These are phyloP conservation scores for Mimosa bimucronata DNA, from an alignment of 306 rosid genomes.

Conservation along the genomic window DNA sequence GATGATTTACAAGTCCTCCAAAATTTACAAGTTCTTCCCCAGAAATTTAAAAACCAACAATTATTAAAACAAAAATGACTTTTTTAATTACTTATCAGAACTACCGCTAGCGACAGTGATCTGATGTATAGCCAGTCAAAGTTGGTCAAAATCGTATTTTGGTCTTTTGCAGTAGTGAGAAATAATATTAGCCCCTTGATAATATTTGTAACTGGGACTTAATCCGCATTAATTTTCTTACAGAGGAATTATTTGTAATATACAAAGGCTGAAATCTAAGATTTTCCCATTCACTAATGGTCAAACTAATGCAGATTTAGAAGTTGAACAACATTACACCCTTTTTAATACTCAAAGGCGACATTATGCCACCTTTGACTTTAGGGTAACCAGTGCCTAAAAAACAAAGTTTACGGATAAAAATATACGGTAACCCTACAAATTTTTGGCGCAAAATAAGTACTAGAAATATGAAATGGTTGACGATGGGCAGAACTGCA, in stretches of 20 bases:
- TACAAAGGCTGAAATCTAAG: background rate
- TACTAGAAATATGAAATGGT: conserved; percentile 11
- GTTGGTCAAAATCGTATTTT: too few relatives aligned
- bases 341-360: background rate
- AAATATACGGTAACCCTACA: background rate
- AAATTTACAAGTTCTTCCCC: too few relatives aligned
- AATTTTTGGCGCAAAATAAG: conserved; percentile 17
- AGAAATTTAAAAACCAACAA: too few relatives aligned
- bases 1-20: too few relatives aligned
- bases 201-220: background rate
- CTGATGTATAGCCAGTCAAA: too few relatives aligned
- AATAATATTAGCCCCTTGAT: background rate
- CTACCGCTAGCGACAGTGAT: too few relatives aligned
- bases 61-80: too few relatives aligned
- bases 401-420: background rate
- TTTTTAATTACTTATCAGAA: too few relatives aligned
- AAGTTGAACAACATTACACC: background rate
- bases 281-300: background rate
- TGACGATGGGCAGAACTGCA: background rate
- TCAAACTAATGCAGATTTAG: background rate
- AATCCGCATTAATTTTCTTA: background rate
- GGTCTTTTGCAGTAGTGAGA: too few relatives aligned
- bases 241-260: too few relatives aligned
- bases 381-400: background rate
- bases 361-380: background rate